These are phyloP conservation scores for Aspergillus quadricinctus DNA, from an alignment of 2,329 filamentous ascomycete species.

Conservation along the genomic window DNA sequence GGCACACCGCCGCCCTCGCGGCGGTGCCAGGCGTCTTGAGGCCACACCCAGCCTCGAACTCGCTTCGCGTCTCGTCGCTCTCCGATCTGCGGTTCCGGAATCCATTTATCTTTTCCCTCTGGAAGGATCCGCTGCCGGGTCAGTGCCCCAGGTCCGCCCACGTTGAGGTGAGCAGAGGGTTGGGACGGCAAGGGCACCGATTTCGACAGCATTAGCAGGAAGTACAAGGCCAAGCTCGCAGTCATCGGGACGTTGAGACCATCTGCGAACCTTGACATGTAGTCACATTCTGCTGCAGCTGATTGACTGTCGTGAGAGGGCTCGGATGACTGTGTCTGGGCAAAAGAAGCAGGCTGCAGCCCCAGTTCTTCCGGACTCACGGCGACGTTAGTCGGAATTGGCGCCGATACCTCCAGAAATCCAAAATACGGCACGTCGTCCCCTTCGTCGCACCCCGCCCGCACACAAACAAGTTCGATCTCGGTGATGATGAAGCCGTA, in stretches of 20 bases:
- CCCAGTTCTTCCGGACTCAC: slow-evolving; percentile 13
- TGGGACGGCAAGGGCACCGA: slow-evolving; percentile 56
- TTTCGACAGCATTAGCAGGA: slow-evolving; percentile 62
- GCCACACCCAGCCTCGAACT: slow-evolving; percentile 59
- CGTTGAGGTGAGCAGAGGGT: slow-evolving; percentile 55
- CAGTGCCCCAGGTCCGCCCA: slow-evolving; percentile 55
- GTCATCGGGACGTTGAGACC: slow-evolving; percentile 45
- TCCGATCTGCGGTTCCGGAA: slow-evolving; percentile 56
- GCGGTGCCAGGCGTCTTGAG: slow-evolving; percentile 57
- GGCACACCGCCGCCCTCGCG: slow-evolving; percentile 45
- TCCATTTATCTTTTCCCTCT: slow-evolving; percentile 57
- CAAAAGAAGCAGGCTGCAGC: slow-evolving; percentile 20
- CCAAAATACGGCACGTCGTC: slow-evolving; percentile 73
- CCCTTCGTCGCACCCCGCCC: slow-evolving; percentile 62
- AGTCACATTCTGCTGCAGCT: slow-evolving; percentile 8
- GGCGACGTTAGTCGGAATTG: slow-evolving; percentile 51
- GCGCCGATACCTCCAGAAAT: slow-evolving; percentile 69
- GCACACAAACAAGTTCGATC: slow-evolving; percentile 88
- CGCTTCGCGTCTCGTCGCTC: slow-evolving; percentile 59
- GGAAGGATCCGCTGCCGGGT: slow-evolving; percentile 52
- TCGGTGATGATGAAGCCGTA: slow-evolving; percentile 97
- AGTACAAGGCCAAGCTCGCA: slow-evolving; percentile 58
- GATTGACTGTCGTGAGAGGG: slow-evolving; percentile 19
- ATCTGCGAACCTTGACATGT: slow-evolving; percentile 4
- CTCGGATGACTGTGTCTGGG: slow-evolving; percentile 29